phyloP scores from a whole-genome alignment of 352 stramenopile genomes.

The Phytophthora ramorum region DNA sequence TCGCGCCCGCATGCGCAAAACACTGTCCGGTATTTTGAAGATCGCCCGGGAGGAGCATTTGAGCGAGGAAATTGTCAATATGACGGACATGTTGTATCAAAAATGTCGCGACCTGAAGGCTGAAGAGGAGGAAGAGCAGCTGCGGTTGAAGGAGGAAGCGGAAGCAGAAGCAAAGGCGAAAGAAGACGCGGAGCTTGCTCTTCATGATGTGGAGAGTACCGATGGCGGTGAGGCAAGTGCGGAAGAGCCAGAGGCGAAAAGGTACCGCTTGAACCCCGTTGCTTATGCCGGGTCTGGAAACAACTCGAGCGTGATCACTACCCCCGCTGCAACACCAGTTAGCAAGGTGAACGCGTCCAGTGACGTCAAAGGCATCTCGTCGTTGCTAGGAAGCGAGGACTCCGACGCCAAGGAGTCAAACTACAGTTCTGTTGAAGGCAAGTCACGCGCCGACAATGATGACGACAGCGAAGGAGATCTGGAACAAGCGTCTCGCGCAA shows the following conservation, averaged over 20 bases:
- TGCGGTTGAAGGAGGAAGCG: constrained; percentile 34
- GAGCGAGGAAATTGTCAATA: constrained; percentile 57
- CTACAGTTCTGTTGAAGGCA: constrained; percentile 30
- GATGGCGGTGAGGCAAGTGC: constrained; percentile 17
- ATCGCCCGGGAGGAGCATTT: constrained; percentile 70
- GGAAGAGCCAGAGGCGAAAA: constrained; percentile 50
- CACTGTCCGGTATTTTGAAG: constrained; percentile 59
- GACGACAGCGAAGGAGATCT: constrained; percentile 46
- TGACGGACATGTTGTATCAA: constrained; percentile 59
- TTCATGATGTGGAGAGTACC: constrained; percentile 5
- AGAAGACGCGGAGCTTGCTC: constrained; percentile 25
- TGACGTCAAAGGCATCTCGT: constrained; percentile 46
- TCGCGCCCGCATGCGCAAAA: constrained; percentile 56
- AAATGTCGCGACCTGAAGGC: constrained; percentile 62
- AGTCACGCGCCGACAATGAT: constrained; percentile 28
- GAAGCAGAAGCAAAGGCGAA: constrained; percentile 31
- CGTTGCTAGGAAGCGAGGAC: constrained; percentile 41
- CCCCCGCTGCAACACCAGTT: background rate
- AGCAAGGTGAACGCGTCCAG: constrained; percentile 20
- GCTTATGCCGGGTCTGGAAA: constrained; percentile 10
- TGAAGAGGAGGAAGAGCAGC: constrained; percentile 54
- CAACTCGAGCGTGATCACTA: constrained; percentile 1
- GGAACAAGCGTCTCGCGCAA: constrained; percentile 42
- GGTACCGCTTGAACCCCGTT: constrained; percentile 30
- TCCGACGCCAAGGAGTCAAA: constrained; percentile 33